Base-by-base conservation (phyloP, 1,284 basidiomycete genomes). In the Apiotrichum siamense region DNA sequence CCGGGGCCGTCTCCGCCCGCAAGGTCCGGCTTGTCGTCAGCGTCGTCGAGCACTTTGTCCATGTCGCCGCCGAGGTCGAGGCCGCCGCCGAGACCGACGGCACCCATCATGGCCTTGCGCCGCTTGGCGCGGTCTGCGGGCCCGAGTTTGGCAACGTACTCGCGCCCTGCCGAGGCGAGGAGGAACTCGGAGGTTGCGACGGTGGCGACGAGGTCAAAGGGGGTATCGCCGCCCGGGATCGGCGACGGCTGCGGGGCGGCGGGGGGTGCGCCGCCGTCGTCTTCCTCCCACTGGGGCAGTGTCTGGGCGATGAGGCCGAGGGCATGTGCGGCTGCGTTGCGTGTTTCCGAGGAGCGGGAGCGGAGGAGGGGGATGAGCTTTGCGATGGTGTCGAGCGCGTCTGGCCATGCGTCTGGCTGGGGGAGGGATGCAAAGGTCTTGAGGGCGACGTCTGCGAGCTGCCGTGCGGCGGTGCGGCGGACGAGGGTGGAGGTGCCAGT, bases 381-480 rank as follows among this genome's bases (percentile, higher is more conserved):
- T 25, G 65, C 55, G n/a, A 70, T 62, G 0, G 70, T 66, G 25
- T 67, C 69, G 36, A 74, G 58, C 0, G 68, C 65, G 47, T 72
- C 70, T n/a, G 60, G 59, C 73, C 73, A 75, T 12, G 72, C 72
- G 41, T 70, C 70, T 9, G 69, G 65, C 10, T 49, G 38, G 20
- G 58, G 53, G 11, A 64, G 54, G 1, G 62, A 57, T 5, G 44
- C 50, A 52, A 70, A 74, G 9, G 65, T 59, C 50, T 63, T 72
- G 63, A 56, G 52, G 2, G 67, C 66, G 26, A 76, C 57, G 35
- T 73, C 69, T 9, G 71, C 67, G 7, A 76, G 61, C 49, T 76
- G 74, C 39, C 67, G 69, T 13, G 73, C 72, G 2, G 73, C 73
- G 23, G 74, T 76, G 11, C 66, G 63, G 20, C 74, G 60, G 18